Conservation (phyloP, 352 stramenopile species). For the Phytophthora uliginosa region DNA sequence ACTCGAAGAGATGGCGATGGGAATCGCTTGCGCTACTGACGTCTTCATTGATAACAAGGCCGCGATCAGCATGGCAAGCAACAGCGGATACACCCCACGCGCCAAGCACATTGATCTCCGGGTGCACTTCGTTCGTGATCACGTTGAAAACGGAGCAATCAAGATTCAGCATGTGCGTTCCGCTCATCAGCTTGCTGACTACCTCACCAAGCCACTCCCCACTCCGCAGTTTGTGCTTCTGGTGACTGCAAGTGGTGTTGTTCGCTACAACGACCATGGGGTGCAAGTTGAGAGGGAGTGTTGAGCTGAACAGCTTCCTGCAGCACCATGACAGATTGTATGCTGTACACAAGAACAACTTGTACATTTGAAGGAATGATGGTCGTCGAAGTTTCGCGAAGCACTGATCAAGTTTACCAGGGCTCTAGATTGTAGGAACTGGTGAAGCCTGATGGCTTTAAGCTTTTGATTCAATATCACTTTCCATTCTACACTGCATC, state of each 20-base stretch:
- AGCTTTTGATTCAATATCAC: neutral
- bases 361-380: neutral
- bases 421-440: neutral
- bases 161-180: conserved; percentile 5
- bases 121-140: conserved; percentile 20
- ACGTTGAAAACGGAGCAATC: conserved; percentile 2
- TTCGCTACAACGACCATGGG: neutral
- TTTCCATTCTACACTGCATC: neutral
- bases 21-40: neutral
- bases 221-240: conserved; percentile 5
- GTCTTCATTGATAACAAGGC: conserved; percentile 23
- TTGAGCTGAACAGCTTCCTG: neutral
- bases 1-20: conserved; percentile 4
- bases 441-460: neutral
- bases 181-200: conserved; percentile 5
- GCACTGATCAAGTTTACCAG: neutral
- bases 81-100: conserved; percentile 9
- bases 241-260: conserved; percentile 4
- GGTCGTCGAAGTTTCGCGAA: neutral
- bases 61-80: conserved; percentile 13
- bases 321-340: neutral
- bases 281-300: conserved; percentile 21
- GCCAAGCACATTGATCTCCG: conserved; percentile 20
- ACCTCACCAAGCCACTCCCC: conserved; percentile 11
- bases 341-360: neutral